Evolutionary conservation across 176 grass and related monocot species (phyloP), one percentile per base, ranked within the genome.

Genomic region (Avena sativa): DNA sequence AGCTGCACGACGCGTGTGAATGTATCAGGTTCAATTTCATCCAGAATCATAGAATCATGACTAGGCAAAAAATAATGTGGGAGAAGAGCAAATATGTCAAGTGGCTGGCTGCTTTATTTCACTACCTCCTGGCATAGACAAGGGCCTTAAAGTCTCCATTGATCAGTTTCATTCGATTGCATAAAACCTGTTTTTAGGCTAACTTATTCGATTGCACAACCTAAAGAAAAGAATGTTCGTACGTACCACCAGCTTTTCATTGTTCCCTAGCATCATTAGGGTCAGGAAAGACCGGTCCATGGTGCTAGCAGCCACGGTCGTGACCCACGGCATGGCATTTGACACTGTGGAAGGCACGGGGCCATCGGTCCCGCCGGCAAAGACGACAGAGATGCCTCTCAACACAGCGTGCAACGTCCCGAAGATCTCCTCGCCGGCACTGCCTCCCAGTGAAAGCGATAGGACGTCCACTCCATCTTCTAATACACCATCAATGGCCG

Each of bases 351-450:
- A 53, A 53, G 51, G 51, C 51, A 53, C 43, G 0, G 93, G 85
- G 0, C 87, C 93, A 0, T 4, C 0, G 47, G 10, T 48, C 46
- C 46, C 46, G 9, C 46, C 46, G 1, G 46, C 46, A 11, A 48
- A 48, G 46, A 48, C 82, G 10, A 92, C 93, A 1, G 79, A 57
- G 38, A 94, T 86, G 2, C 93, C 93, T 6, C 36, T 90, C 12
- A 65, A 78, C 21, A 94, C 81, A 4, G 93, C 93, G 25, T 94
- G 93, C 20, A 95, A 68, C 6, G 93, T 79, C 8, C 89, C 89
- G 0, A 71, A 53, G 0, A 56, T 3, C 34, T 93, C 88, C 0
- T 21, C 1, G 14, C 13, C 49, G 0, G 0, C 0, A 4, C 49
- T 4, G 0, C 10, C 32, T 4, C 19, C 23, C 8, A 95, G 13